Conservation (phyloP, 140 eudicot species). For the Oenanthe javanica region DNA sequence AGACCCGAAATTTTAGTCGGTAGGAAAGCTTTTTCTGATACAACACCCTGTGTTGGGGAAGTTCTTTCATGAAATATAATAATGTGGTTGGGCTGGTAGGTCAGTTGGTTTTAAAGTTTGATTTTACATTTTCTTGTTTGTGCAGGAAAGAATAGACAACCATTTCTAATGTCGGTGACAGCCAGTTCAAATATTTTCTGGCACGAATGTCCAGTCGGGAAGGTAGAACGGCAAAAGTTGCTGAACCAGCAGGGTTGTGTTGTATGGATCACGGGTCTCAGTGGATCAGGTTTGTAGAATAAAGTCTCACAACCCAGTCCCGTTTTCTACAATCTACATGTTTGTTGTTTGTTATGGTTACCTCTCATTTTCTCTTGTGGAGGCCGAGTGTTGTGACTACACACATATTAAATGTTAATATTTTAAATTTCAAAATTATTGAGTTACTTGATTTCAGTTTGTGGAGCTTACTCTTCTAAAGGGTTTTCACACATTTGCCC, state of each 20-base stretch:
- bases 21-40: neutral
- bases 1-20: neutral
- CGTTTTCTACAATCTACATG: neutral
- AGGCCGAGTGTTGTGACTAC: neutral
- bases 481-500: neutral
- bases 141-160: slow-evolving; percentile 19
- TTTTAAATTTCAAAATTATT: neutral
- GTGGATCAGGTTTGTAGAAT: slow-evolving; percentile 77
- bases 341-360: neutral
- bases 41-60: neutral
- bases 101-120: neutral
- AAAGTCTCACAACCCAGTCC: neutral
- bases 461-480: neutral
- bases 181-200: slow-evolving; percentile 83
- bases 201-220: slow-evolving; percentile 80
- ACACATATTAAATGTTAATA: neutral
- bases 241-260: slow-evolving; percentile 89
- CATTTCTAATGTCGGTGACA: slow-evolving; percentile 46
- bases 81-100: neutral
- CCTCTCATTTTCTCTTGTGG: neutral
- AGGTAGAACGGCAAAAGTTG: slow-evolving; percentile 75
- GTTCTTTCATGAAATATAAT: neutral
- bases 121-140: slow-evolving; percentile 8
- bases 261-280: slow-evolving; percentile 96
- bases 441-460: neutral